Evolutionary conservation across 2,329 filamentous ascomycete species (phyloP), one percentile per base, ranked within the genome.

Genomic region (Colletotrichum phormii): DNA sequence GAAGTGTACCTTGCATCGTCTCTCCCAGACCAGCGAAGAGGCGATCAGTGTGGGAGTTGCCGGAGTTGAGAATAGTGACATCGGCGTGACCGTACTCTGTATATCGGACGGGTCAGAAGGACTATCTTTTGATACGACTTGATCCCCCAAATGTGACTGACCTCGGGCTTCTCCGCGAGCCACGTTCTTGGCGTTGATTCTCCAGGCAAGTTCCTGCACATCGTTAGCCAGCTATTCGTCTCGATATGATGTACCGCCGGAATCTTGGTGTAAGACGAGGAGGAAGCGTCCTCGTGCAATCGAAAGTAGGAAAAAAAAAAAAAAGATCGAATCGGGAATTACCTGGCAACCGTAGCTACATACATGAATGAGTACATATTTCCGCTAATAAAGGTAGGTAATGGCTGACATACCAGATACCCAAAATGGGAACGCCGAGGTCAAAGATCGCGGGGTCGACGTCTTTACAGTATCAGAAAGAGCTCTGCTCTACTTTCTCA

Each of bases 401-500:
- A 11, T n/a, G 9, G 11, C 22, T 42, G 11, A 11, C 88, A 74
- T 90, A 93, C 84, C 92, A 93, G 78, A 92, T 92, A 13, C 77
- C 75, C 33, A 89, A 82, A 57, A 91, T 86, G 0, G 88, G 89
- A 3, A 95, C 91, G 72, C 87, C 88, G 37, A 96, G 88, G 1
- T 95, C 92, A 79, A 97, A 95, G 66, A 95, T 88, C 31, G 92
- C 92, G 46, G 94, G 93, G 81, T 98, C 95, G 72, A 94, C 93
- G 79, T 96, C 80, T 84, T 74, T 24, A 72, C 11, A 57, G 15
- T 59, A 69, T 76, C 35, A 75, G 69, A 33, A 73, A 54, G 42
- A 53, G 24, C 18, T 71, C 24, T 46, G 24, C 42, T 8, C 26
- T 12, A n/a, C 15, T n/a, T 33, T 4, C 46, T n/a, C 26, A 15